phyloP scores from a whole-genome alignment of 176 grass and related monocot species.

The Aegilops speltoides region DNA sequence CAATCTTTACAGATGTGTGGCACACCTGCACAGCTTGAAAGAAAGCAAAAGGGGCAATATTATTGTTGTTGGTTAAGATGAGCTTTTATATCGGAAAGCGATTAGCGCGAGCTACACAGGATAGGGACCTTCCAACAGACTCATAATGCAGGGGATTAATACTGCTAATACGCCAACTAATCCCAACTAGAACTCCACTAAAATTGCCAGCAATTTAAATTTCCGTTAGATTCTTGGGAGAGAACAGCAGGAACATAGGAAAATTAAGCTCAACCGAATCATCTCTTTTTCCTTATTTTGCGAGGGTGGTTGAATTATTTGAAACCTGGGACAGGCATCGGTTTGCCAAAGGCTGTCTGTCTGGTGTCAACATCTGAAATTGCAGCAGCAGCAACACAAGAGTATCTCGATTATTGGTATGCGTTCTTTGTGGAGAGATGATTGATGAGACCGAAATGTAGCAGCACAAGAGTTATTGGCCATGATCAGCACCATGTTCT shows the following conservation, averaged over 20 bases:
- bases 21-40: conserved; percentile 27
- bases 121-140: conserved; percentile 50
- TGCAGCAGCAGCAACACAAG: neutral
- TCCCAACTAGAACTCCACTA: conserved; percentile 26
- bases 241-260: neutral
- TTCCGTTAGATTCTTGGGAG: neutral
- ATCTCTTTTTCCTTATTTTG: neutral
- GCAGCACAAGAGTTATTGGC: neutral
- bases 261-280: neutral
- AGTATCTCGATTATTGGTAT: conserved; percentile 23
- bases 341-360: neutral
- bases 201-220: neutral
- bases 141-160: conserved; percentile 30
- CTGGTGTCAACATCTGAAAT: conserved; percentile 17
- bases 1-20: conserved; percentile 48
- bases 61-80: conserved; percentile 31
- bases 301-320: conserved; percentile 14
- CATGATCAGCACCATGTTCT: conserved; percentile 28
- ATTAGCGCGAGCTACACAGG: conserved; percentile 23
- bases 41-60: conserved; percentile 6
- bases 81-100: conserved; percentile 40
- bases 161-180: conserved; percentile 25
- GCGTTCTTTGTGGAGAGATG: neutral
- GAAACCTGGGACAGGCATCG: neutral
- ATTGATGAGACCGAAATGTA: conserved; percentile 34